Percentiles rank a stretch among this genome's conserved stretches.
These are phyloP conservation scores for Candida freyschussii DNA, from an alignment of 1,139 yeast species.

Conservation along the genomic window DNA sequence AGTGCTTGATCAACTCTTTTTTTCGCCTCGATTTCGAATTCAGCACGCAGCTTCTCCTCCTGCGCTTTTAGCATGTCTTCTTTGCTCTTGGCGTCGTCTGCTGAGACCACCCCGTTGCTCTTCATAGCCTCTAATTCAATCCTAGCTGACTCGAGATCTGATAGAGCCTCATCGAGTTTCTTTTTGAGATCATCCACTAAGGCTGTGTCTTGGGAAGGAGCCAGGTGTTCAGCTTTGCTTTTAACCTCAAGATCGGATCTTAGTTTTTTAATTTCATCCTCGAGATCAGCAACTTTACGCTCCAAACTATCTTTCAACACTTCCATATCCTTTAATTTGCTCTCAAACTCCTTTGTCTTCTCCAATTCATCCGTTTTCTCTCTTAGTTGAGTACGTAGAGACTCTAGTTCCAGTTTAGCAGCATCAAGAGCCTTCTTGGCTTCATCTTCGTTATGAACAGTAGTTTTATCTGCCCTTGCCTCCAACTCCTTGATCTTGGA, in stretches of 20 bases:
- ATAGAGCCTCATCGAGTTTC: constrained; percentile 2
- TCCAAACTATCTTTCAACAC: constrained; percentile 11
- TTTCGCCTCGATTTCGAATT: constrained; percentile 25
- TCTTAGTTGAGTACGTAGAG: constrained; percentile 20
- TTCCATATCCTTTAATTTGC: constrained; percentile 22
- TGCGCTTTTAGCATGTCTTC: constrained; percentile 17
- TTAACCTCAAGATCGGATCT: constrained; percentile 21
- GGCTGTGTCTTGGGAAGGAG: not conserved
- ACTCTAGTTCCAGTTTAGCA: constrained; percentile 16
- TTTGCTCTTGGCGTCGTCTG: not conserved
- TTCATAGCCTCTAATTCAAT: constrained; percentile 8
- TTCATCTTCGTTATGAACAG: constrained; percentile 17
- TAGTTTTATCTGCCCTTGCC: not conserved
- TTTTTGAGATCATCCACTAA: not conserved
- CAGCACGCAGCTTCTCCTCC: constrained; percentile 23
- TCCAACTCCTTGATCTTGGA: constrained; percentile 4
- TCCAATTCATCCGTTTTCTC: constrained; percentile 20
- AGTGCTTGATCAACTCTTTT: constrained; percentile 24
- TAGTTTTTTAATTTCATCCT: constrained; percentile 16
- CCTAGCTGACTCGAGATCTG: constrained; percentile 5
- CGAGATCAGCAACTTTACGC: constrained; percentile 24
- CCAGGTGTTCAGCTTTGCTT: too few relatives aligned
- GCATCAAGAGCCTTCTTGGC: constrained; percentile 4
- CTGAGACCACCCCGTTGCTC: not conserved
- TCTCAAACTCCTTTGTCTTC: constrained; percentile 27